Percentiles rank a stretch among this genome's conserved stretches.
phyloP scores from a whole-genome alignment of 768 basidiomycete genomes.

The Gautieria morchelliformis region DNA sequence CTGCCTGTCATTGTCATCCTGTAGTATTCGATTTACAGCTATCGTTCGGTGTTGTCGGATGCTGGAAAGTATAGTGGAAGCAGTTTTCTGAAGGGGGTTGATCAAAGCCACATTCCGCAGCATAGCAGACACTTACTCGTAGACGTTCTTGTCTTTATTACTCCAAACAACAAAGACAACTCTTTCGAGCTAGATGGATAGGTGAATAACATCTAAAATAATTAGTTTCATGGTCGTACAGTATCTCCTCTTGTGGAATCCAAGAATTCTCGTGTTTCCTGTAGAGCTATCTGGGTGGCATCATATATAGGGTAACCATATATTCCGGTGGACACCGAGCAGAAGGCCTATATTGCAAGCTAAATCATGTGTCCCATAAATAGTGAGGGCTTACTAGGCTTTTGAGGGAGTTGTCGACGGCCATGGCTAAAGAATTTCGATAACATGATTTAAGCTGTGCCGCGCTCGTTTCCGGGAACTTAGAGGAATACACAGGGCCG shows the following conservation, averaged over 20 bases:
- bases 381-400: constrained; percentile 39
- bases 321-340: constrained; percentile 69
- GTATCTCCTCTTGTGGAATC: constrained; percentile 42
- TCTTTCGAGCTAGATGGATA: constrained; percentile 39
- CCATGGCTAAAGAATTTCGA: constrained; percentile 48
- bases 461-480: constrained; percentile 34
- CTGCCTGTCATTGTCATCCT: no score
- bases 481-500: constrained; percentile 54
- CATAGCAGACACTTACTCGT: constrained; percentile 40
- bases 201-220: constrained; percentile 14
- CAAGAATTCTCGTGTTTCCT: constrained; percentile 44
- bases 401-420: constrained; percentile 46
- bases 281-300: constrained; percentile 64
- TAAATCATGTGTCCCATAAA: not conserved
- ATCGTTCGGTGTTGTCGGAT: no score
- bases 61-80: constrained; percentile 58
- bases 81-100: constrained; percentile 31
- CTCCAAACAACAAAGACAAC: constrained; percentile 71
- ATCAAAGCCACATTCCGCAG: constrained; percentile 1
- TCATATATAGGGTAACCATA: constrained; percentile 70
- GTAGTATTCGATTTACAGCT: no score
- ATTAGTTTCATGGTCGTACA: constrained; percentile 13
- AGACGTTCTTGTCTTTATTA: constrained; percentile 50
- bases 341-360: constrained; percentile 54
- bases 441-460: constrained; percentile 62